Evolutionary conservation across 2,329 filamentous ascomycete species (phyloP), one percentile per base, ranked within the genome.

Genomic region (Trichoderma sp.): DNA sequence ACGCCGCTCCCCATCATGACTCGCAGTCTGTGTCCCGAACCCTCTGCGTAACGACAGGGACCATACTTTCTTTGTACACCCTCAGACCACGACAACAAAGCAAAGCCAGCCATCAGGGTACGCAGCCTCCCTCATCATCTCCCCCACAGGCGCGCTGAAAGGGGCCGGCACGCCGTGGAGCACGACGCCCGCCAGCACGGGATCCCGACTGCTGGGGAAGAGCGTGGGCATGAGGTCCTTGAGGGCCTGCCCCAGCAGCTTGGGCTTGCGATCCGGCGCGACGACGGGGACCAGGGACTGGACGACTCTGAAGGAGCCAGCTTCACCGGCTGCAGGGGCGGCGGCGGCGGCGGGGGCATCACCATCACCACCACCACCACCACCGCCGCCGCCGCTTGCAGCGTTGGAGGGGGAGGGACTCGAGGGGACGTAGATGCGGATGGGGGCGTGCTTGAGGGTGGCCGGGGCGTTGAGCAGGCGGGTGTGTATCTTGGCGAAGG

Each of bases 31-130:
- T 12, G 39, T 24, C 5, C 41, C 14, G 6, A 10, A 7, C 2
- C 10, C 12, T 30, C 24, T 44, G 30, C 39, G 30, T 17, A 44
- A 17, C 44, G 15, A n/a, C 28, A 43, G n/a, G 12, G 14, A 28
- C n/a, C 7, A 30, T 30, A 9, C 30, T 30, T 30, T 30, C 30
- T 30, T 30, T 30, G 30, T 50, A 39, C 2, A 10, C 34, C 10
- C 34, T 73, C 92, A 82, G 80, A 96, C 89, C 21, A 88, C 83
- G 5, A 97, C 85, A 60, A 92, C 90, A 48, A 97, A 78, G 76
- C 92, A 92, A 28, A 97, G 77, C 90, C 93, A 99, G 0, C 95
- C 95, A 78, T 99, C 95, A 0, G 92, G 88, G 80, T 97, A 98
- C 1, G 92, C 88, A 4, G 91, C 90, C 72, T 90, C 90, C 64